Conservation (phyloP, 129 eudicot species). For the Logfia minima region DNA sequence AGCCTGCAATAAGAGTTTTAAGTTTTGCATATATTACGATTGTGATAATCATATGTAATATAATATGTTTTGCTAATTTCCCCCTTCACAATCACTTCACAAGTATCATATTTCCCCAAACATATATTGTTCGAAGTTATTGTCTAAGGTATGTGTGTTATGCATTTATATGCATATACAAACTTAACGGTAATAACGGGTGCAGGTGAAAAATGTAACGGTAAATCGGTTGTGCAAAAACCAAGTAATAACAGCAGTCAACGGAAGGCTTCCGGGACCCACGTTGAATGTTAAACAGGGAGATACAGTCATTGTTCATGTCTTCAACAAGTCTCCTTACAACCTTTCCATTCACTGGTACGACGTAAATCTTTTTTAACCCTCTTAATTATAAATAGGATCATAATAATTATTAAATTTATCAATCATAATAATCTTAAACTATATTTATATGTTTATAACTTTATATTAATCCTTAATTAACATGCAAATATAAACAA, state of each 20-base stretch:
- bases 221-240: slow-evolving; percentile 45
- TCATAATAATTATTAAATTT: not conserved
- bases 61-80: no score
- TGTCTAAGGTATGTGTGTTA: no score
- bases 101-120: no score
- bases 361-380: no score
- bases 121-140: no score
- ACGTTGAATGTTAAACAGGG: slow-evolving; percentile 58
- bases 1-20: no score
- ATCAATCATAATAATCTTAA: not conserved
- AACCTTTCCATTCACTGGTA: slow-evolving; percentile 80
- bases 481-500: not conserved
- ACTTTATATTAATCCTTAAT: not conserved
- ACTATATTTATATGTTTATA: not conserved
- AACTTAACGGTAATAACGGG: not conserved
- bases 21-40: no score
- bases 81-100: no score
- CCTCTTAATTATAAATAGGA: no score
- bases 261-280: slow-evolving; percentile 75
- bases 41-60: no score
- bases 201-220: slow-evolving; percentile 55
- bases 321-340: slow-evolving; percentile 65
- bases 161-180: not conserved
- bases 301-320: slow-evolving; percentile 64
- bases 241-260: slow-evolving; percentile 62